phyloP scores from a whole-genome alignment of 2,329 filamentous ascomycete genomes.

The Didymosphaeria variabile region DNA sequence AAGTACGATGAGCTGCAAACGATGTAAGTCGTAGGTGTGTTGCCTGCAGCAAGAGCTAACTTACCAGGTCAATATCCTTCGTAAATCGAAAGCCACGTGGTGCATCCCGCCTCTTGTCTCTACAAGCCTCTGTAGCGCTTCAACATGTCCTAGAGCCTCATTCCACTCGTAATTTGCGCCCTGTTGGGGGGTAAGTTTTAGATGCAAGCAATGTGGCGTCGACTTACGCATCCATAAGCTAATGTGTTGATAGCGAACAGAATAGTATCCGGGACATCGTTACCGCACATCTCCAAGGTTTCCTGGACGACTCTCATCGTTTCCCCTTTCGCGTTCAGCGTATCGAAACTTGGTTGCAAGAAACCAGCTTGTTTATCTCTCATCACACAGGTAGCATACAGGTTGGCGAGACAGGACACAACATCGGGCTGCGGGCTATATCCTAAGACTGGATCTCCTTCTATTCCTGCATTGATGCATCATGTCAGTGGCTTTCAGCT shows the following conservation, averaged over 20 bases:
- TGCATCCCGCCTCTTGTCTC: slow-evolving; percentile 26
- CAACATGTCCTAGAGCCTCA: slow-evolving; percentile 27
- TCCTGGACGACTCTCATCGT: slow-evolving; percentile 28
- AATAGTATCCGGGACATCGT: slow-evolving; percentile 26
- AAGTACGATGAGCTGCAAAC: slow-evolving; percentile 23
- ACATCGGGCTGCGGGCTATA: slow-evolving; percentile 24
- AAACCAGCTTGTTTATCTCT: slow-evolving; percentile 23
- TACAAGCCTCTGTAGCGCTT: slow-evolving; percentile 27
- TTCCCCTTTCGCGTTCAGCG: slow-evolving; percentile 29
- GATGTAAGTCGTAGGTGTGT: neutral
- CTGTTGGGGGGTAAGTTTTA: slow-evolving; percentile 16
- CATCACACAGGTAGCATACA: slow-evolving; percentile 21
- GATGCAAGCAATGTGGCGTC: no score
- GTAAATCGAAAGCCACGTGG: slow-evolving; percentile 29
- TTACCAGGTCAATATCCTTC: slow-evolving; percentile 29
- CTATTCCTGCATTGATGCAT: slow-evolving; percentile 18
- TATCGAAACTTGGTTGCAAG: slow-evolving; percentile 27
- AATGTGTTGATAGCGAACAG: slow-evolving; percentile 28
- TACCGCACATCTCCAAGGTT: slow-evolving; percentile 23
- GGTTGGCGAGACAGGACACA: slow-evolving; percentile 20
- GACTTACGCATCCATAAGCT: slow-evolving; percentile 32
- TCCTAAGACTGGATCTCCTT: slow-evolving; percentile 14
- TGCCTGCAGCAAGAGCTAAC: neutral
- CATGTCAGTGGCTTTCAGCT: neutral
- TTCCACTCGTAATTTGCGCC: slow-evolving; percentile 28